Percentiles rank a stretch among this genome's conserved stretches.
Evolutionary conservation across 306 rosid species (phyloP).

Genomic region (Ammopiptanthus mongolicus): DNA sequence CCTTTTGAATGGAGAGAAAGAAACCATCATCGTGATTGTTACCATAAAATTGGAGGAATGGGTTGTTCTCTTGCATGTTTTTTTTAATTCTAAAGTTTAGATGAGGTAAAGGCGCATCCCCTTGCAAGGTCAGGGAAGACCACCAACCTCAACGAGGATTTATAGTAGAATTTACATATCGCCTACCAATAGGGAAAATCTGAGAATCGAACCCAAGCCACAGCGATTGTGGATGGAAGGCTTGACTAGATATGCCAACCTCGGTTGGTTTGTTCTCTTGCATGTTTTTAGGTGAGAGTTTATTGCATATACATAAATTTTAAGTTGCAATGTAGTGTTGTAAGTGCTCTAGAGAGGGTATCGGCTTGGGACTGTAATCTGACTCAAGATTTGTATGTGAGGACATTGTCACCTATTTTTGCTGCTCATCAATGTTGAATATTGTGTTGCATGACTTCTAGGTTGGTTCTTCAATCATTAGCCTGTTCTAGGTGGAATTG

Average conservation of each 20-base stretch:
- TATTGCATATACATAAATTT: neutral
- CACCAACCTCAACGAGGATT: too few relatives aligned
- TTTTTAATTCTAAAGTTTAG: too few relatives aligned
- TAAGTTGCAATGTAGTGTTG: neutral
- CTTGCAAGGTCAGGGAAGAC: too few relatives aligned
- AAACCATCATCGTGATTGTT: neutral
- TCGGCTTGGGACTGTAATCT: neutral
- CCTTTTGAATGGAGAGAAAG: neutral
- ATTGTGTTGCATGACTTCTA: neutral
- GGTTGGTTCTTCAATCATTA: neutral
- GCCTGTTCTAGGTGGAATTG: neutral
- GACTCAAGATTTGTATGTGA: neutral
- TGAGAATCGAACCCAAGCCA: too few relatives aligned
- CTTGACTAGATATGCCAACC: too few relatives aligned
- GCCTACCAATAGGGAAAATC: too few relatives aligned
- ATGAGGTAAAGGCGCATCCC: too few relatives aligned
- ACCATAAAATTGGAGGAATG: neutral
- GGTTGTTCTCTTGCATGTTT: neutral
- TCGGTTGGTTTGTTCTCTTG: neutral
- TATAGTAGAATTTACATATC: too few relatives aligned
- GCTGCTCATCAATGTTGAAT: neutral
- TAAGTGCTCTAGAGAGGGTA: neutral
- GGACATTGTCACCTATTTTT: neutral
- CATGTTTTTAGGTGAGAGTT: too few relatives aligned
- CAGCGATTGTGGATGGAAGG: too few relatives aligned